Conservation (phyloP, 2,329 filamentous ascomycete species). For the Claviceps monticola region DNA sequence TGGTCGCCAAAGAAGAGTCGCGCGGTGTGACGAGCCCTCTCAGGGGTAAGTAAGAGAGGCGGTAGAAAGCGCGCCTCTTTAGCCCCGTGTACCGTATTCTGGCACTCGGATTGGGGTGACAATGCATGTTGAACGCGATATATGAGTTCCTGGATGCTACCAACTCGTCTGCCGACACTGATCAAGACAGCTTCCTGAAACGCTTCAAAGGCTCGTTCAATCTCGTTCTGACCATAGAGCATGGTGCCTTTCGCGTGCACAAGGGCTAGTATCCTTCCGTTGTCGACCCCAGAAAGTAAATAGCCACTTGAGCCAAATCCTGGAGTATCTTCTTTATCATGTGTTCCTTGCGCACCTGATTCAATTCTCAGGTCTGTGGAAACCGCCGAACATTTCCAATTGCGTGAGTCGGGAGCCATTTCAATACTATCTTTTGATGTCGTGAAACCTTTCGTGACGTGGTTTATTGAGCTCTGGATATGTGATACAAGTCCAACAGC, state of each 20-base stretch:
- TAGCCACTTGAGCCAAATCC: conserved; percentile 46
- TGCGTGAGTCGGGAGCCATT: neutral
- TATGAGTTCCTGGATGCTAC: conserved; percentile 67
- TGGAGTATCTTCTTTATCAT: conserved; percentile 1
- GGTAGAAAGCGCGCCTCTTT: conserved; percentile 7
- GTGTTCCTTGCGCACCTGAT: neutral
- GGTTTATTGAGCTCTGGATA: conserved; percentile 59
- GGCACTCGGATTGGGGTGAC: conserved; percentile 19
- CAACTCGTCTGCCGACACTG: conserved; percentile 56
- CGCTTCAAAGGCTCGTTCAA: conserved; percentile 64
- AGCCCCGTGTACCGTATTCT: conserved; percentile 5
- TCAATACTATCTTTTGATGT: neutral
- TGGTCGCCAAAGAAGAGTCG: conserved; percentile 65
- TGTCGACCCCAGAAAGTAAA: conserved; percentile 70
- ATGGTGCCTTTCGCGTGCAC: conserved; percentile 98
- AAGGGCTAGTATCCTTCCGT: conserved; percentile 83
- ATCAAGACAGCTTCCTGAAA: conserved; percentile 94
- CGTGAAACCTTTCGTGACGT: neutral
- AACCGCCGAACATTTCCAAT: neutral
- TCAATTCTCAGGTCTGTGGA: neutral
- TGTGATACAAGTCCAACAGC: conserved; percentile 78
- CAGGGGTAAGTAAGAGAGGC: conserved; percentile 69
- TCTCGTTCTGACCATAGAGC: conserved; percentile 80
- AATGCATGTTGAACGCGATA: conserved; percentile 61
- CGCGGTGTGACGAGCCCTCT: conserved; percentile 70